Base-by-base conservation (phyloP, 108 stramenopile genomes). In the Mayamaea pseudoterrestris region DNA sequence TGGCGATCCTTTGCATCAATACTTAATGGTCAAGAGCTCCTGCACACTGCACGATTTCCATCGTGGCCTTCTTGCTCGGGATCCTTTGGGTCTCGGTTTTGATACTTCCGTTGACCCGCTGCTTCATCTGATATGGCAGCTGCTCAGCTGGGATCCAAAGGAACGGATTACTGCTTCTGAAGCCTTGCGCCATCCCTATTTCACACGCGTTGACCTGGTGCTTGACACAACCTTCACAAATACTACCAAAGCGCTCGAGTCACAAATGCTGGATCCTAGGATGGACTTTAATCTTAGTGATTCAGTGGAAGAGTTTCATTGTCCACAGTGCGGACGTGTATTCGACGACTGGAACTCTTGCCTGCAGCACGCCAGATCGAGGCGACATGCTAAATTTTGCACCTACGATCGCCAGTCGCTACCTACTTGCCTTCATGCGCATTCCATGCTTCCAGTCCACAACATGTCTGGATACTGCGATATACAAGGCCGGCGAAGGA, bases 301-400 rank as follows among this genome's bases (percentile, higher is more conserved):
- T 42, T 46, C 32, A 25, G 31, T 79, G 17, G 34, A 58, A 20
- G 58, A 71, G 44, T 92, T 83, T 50, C 20, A 49, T 8, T 92
- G 90, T 50, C 85, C 85, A 1, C 50, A 67, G 35, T 95, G 93
- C 47, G 68, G 68, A 1, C 76, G 87, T 27, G 64, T 53, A 4
- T 95, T 86, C 46, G 32, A 54, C 21, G 83, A 92, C 36, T 88
- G 78, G 69, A 51, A 72, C 13, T 83, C 85, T 22, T 96, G 95
- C 52, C 76, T 83, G 41, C 35, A 47, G 30, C 94, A 95, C 71
- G 86, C 81, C 16, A 64, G 50, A 30, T 53, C 66, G 1, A 47
- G 94, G 46, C 66, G 67, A 41, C 93, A 96, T 53, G 83, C 85
- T 7, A 53, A 48, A 36, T 89, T 86, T 51, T 96, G 93, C 43